These are phyloP conservation scores for Plasmodium vinckei DNA, from an alignment of 169 alveolate genomes.

Conservation along the genomic window DNA sequence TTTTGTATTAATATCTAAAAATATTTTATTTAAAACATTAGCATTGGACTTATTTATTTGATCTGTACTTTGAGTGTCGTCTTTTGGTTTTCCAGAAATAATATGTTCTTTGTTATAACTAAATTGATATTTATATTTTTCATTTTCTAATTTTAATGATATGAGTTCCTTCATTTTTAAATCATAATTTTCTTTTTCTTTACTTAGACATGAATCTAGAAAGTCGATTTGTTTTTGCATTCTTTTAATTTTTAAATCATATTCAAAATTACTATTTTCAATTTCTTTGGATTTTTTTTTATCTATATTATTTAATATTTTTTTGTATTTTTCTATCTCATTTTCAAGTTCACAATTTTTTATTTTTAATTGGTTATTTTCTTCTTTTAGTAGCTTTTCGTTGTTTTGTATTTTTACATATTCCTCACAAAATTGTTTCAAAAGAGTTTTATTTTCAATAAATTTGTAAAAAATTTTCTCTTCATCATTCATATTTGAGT, in stretches of 20 bases:
- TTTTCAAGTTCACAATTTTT: slow-evolving; percentile 55
- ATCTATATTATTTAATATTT: slow-evolving; percentile 22
- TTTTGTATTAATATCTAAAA: slow-evolving; percentile 32
- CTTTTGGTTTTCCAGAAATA: slow-evolving; percentile 1
- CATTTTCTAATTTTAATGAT: slow-evolving; percentile 39
- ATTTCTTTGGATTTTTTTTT: slow-evolving; percentile 60
- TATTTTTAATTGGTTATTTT: slow-evolving; percentile 27
- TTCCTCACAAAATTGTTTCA: slow-evolving; percentile 39
- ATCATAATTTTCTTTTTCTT: slow-evolving; percentile 59
- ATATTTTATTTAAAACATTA: slow-evolving; percentile 62
- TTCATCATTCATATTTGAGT: slow-evolving; percentile 57
- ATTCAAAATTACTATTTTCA: slow-evolving; percentile 57
- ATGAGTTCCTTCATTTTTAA: slow-evolving; percentile 46
- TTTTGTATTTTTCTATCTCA: slow-evolving; percentile 58
- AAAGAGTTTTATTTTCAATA: slow-evolving; percentile 58
- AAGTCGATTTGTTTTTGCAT: slow-evolving; percentile 56
- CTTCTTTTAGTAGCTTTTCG: slow-evolving; percentile 31
- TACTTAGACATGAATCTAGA: slow-evolving; percentile 43
- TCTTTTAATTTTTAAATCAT: slow-evolving; percentile 54
- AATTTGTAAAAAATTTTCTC: slow-evolving; percentile 47
- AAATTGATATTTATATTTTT: slow-evolving; percentile 34
- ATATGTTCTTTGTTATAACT: slow-evolving; percentile 8
- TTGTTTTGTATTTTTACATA: slow-evolving; percentile 34
- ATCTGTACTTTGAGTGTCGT: neutral
- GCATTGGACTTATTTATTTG: slow-evolving; percentile 10